phyloP scores from a whole-genome alignment of 1,284 basidiomycete genomes.

The Phellinidium pouzarii region DNA sequence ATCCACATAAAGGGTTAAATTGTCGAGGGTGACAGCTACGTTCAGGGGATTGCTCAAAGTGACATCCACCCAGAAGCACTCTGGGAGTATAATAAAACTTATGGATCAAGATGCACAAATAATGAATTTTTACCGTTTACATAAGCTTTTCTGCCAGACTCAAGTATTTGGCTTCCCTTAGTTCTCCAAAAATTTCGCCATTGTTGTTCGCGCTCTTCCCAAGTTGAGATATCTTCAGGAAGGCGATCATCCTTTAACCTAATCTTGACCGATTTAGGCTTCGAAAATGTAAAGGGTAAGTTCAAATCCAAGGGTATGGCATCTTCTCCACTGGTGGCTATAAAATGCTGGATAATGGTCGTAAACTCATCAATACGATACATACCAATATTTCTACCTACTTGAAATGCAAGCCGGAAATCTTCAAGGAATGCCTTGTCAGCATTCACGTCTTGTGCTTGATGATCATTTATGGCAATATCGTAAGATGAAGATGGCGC shows the following conservation, averaged over 20 bases:
- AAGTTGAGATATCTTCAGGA: conserved; percentile 39
- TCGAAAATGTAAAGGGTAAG: conserved; percentile 55
- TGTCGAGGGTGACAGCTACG: conserved; percentile 57
- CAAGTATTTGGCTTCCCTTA: conserved; percentile 46
- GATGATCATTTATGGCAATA: conserved; percentile 1
- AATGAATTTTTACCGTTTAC: conserved; percentile 45
- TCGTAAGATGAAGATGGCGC: conserved; percentile 9
- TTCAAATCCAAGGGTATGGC: conserved; percentile 37
- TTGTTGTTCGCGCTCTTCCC: conserved; percentile 54
- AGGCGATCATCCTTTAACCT: conserved; percentile 45
- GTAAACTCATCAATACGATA: conserved; percentile 1
- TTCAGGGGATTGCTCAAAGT: conserved; percentile 62
- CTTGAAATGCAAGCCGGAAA: conserved; percentile 69
- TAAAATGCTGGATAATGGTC: conserved; percentile 48
- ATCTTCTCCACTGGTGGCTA: conserved; percentile 41
- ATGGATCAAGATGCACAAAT: not conserved
- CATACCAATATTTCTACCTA: conserved; percentile 28
- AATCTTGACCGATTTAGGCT: conserved; percentile 43
- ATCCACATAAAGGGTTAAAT: conserved; percentile 48
- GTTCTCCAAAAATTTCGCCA: conserved; percentile 59
- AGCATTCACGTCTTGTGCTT: conserved; percentile 26
- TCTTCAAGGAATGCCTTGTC: conserved; percentile 71
- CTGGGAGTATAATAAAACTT: conserved; percentile 36
- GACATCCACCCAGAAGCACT: conserved; percentile 71
- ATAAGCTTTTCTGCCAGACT: conserved; percentile 48